phyloP scores from a whole-genome alignment of 805 yeast species.

The Brettanomyces naardenensis region DNA sequence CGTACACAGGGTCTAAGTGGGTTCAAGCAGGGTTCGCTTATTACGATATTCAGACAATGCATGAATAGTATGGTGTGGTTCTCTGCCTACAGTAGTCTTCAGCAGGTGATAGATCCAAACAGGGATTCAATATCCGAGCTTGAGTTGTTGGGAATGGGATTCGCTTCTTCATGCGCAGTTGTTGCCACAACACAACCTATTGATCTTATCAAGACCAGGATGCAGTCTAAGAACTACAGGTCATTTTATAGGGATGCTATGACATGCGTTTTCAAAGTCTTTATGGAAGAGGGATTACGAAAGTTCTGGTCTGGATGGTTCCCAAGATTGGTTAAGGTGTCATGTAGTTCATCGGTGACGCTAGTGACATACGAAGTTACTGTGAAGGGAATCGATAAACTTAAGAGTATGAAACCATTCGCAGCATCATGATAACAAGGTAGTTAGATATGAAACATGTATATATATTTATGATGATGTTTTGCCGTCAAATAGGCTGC shows the following conservation, averaged over 20 bases:
- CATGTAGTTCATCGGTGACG: conserved; percentile 64
- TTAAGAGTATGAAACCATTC: conserved; percentile 23
- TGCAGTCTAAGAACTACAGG: conserved; percentile 71
- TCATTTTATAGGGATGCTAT: conserved; percentile 52
- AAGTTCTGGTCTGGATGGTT: conserved; percentile 51
- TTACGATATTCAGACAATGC: conserved; percentile 78
- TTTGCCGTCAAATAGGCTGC: no score
- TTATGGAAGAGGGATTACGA: conserved; percentile 36
- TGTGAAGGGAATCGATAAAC: conserved; percentile 33
- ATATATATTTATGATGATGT: no score
- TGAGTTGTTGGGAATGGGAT: conserved; percentile 36
- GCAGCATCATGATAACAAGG: conserved; percentile 12
- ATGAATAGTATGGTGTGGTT: conserved; percentile 77
- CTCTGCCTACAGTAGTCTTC: conserved; percentile 70
- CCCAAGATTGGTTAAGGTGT: conserved; percentile 64
- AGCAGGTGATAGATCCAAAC: conserved; percentile 59
- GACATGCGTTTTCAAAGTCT: conserved; percentile 43
- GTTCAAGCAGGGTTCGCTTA: conserved; percentile 72
- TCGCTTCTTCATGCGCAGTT: conserved; percentile 63
- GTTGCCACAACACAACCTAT: conserved; percentile 80
- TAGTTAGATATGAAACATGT: background rate
- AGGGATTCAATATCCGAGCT: conserved; percentile 33
- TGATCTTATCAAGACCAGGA: conserved; percentile 78
- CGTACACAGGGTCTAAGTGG: conserved; percentile 66
- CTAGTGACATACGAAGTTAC: conserved; percentile 54